Percentiles rank a stretch among this genome's conserved stretches.
phyloP scores from a whole-genome alignment of 2,329 filamentous ascomycete species.

The Alternaria arborescens region DNA sequence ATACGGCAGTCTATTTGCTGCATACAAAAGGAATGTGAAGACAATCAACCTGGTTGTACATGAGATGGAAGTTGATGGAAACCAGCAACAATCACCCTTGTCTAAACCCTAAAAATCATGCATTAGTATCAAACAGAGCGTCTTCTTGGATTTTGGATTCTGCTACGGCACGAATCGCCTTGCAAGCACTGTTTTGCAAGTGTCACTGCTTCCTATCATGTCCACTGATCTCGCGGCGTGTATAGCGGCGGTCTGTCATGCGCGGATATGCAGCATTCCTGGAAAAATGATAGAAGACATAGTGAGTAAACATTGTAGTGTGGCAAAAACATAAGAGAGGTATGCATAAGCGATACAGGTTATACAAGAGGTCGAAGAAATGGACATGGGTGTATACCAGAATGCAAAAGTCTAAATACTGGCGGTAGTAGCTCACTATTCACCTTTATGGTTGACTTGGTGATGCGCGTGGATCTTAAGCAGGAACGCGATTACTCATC shows the following conservation, averaged over 20 bases:
- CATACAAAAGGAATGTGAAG: no score
- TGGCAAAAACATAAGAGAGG: background rate
- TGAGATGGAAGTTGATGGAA: no score
- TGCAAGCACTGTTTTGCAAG: no score
- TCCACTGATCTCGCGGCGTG: background rate
- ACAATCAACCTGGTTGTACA: no score
- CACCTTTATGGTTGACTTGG: background rate
- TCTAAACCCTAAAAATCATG: background rate
- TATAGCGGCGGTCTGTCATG: background rate
- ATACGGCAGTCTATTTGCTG: no score
- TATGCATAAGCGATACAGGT: background rate
- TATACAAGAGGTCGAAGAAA: background rate
- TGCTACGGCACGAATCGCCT: background rate
- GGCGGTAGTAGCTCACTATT: background rate
- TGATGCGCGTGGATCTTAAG: background rate
- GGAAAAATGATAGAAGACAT: background rate
- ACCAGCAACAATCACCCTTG: background rate
- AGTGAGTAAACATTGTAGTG: background rate
- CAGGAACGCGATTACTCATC: background rate
- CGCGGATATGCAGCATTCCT: background rate
- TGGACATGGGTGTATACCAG: background rate
- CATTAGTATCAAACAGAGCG: background rate
- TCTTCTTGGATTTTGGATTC: background rate
- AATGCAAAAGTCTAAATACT: background rate
- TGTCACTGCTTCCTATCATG: background rate